Evolutionary conservation across 73 alveolate species (phyloP), one percentile per base, ranked within the genome.

Genomic region (Paramecium tetraurelia): DNA sequence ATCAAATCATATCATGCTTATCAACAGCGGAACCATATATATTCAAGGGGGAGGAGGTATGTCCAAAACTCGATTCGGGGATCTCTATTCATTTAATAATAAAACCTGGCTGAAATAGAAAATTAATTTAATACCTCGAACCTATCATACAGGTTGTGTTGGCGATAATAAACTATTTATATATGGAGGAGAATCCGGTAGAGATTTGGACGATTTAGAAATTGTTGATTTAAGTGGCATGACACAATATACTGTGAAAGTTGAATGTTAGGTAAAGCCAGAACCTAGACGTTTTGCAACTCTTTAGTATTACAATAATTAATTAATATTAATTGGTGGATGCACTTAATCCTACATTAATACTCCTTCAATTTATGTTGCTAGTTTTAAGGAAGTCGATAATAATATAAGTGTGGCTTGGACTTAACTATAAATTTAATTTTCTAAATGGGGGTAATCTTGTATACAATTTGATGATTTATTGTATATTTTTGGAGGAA

Each of bases 1-100:
- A 35, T 75, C 87, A 29, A 75, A 75, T 75, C 87, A 75, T 41
- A 75, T 75, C 6, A 75, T 75, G 87, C 35, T 75, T 75, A 75
- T 22, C 1, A 38, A 75, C 21, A n/a, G 38, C 9, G 87, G 87
- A 41, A 75, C 12, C n/a, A 75, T 75, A 12, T 75, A 29, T 22
- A 36, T 75, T n/a, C 16, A 75, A 38, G 87, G 87, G 0, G 87
- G 87, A 11, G 87, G 87, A 0, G 87, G 87, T 4, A 22, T 6
- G 1, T 22, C 20, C 1, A 75, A 41, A 75, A 18, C 38, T 41
- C 58, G 87, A 35, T 75, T 35, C 38, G 58, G 59, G 35, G 68
- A 75, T 41, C 58, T 75, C 7, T 41, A 75, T 38, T 38, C 38
- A 38, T 75, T 14, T 38, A 16, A 12, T 12, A 38, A 20, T 35